A percentile compares a stretch with the other conserved stretches of the same genome.
phyloP scores from a whole-genome alignment of 441 rosid genomes.

The Hypseocharis bilobata region DNA sequence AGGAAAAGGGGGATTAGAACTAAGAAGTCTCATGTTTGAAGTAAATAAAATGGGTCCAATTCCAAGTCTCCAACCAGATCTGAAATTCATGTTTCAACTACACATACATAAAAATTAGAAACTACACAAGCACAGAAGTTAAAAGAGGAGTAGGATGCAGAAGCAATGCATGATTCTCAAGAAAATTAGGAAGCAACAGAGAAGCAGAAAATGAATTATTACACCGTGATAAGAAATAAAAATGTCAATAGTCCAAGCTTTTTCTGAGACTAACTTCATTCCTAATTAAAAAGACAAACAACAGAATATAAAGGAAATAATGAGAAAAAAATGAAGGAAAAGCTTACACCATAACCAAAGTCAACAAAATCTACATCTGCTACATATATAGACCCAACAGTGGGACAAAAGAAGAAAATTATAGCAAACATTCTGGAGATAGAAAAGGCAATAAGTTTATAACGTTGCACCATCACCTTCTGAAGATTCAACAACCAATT shows the following conservation, averaged over 20 bases:
- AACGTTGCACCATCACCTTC: not conserved
- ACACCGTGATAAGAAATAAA: not conserved
- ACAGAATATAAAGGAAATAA: not conserved
- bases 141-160: slow-evolving; percentile 1
- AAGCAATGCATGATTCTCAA: not conserved
- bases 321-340: not conserved
- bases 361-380: not conserved
- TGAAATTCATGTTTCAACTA: not conserved
- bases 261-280: not conserved
- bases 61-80: too few species aligned
- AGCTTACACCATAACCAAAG: not conserved
- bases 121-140: too few species aligned
- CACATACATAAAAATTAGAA: not conserved
- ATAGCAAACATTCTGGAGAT: not conserved
- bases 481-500: slow-evolving; percentile 3
- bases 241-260: not conserved
- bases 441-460: slow-evolving; percentile 8
- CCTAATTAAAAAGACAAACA: not conserved
- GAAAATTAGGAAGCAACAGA: not conserved
- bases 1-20: not conserved
- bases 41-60: not conserved
- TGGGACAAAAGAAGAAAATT: not conserved
- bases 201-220: not conserved
- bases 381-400: slow-evolving; percentile 1
- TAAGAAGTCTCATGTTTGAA: too few species aligned